A percentile compares a stretch with the other conserved stretches of the same genome.
phyloP scores from a whole-genome alignment of 306 rosid species.

The Prunus dulcis region DNA sequence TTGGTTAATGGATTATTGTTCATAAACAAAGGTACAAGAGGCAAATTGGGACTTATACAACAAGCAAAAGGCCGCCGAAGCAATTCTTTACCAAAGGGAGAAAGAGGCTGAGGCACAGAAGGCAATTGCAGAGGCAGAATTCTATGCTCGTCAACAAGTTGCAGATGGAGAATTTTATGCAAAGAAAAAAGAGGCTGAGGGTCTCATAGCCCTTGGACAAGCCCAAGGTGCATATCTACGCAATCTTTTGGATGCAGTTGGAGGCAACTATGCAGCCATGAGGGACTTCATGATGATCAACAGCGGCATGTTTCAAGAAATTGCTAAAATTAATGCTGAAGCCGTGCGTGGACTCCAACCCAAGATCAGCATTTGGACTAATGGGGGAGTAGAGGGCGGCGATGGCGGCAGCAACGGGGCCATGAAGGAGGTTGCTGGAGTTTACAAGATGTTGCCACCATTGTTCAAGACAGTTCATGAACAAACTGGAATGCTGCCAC shows the following conservation, averaged over 20 bases:
- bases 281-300: slow-evolving; percentile 38
- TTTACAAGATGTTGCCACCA: slow-evolving; percentile 38
- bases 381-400: neutral
- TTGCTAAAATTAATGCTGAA: slow-evolving; percentile 34
- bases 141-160: slow-evolving; percentile 28
- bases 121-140: slow-evolving; percentile 21
- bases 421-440: slow-evolving; percentile 28
- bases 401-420: slow-evolving; percentile 7
- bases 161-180: slow-evolving; percentile 36
- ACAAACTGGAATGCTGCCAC: slow-evolving; percentile 41
- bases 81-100: slow-evolving; percentile 20
- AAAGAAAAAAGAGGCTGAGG: slow-evolving; percentile 39
- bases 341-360: slow-evolving; percentile 33
- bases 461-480: slow-evolving; percentile 35
- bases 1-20: neutral
- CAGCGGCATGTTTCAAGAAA: slow-evolving; percentile 25
- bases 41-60: slow-evolving; percentile 38
- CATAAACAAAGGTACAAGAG: slow-evolving; percentile 30
- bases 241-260: slow-evolving; percentile 18
- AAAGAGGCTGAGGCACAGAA: slow-evolving; percentile 30
- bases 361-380: slow-evolving; percentile 37
- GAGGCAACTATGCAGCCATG: slow-evolving; percentile 24
- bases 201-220: slow-evolving; percentile 28
- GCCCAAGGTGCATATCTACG: slow-evolving; percentile 32
- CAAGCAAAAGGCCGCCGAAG: slow-evolving; percentile 35